These are phyloP conservation scores for Theileria equi DNA, from an alignment of 169 alveolate genomes.

Conservation along the genomic window DNA sequence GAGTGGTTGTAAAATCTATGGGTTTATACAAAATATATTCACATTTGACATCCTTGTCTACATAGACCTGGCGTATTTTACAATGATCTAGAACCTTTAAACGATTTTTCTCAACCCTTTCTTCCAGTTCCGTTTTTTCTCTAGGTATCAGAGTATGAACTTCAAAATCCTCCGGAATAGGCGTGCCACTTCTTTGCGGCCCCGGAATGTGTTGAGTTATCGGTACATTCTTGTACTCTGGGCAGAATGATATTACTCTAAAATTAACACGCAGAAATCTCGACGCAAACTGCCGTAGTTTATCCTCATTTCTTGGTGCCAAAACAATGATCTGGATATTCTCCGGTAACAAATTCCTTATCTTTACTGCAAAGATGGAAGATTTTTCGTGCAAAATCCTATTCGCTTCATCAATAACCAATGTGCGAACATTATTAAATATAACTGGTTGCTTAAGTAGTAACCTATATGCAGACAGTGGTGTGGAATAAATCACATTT, in stretches of 20 bases:
- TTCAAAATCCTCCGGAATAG: slow-evolving; percentile 3
- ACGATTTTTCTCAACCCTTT: slow-evolving; percentile 19
- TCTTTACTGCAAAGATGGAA: slow-evolving; percentile 10
- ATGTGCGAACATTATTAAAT: slow-evolving; percentile 7
- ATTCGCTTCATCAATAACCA: slow-evolving; percentile 51
- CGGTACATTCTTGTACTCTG: slow-evolving; percentile 6
- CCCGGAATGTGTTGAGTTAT: slow-evolving; percentile 56
- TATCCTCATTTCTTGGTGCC: slow-evolving; percentile 35
- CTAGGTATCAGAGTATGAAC: neutral
- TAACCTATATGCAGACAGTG: slow-evolving; percentile 42
- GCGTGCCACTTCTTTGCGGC: slow-evolving; percentile 42
- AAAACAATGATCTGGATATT: slow-evolving; percentile 35
- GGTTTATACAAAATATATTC: slow-evolving; percentile 52
- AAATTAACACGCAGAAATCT: slow-evolving; percentile 49
- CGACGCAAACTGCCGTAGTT: slow-evolving; percentile 29
- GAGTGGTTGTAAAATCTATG: neutral
- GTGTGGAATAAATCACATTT: slow-evolving; percentile 47
- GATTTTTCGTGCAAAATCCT: slow-evolving; percentile 37
- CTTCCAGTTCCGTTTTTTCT: slow-evolving; percentile 8
- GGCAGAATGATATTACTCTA: slow-evolving; percentile 49
- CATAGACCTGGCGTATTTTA: slow-evolving; percentile 9
- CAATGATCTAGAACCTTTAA: slow-evolving; percentile 1
- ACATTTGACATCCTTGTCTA: neutral
- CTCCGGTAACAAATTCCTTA: slow-evolving; percentile 30
- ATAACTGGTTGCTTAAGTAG: slow-evolving; percentile 13